Conservation (phyloP, 192 early-diverging fungal genomes). For the Dissophora ornata region DNA sequence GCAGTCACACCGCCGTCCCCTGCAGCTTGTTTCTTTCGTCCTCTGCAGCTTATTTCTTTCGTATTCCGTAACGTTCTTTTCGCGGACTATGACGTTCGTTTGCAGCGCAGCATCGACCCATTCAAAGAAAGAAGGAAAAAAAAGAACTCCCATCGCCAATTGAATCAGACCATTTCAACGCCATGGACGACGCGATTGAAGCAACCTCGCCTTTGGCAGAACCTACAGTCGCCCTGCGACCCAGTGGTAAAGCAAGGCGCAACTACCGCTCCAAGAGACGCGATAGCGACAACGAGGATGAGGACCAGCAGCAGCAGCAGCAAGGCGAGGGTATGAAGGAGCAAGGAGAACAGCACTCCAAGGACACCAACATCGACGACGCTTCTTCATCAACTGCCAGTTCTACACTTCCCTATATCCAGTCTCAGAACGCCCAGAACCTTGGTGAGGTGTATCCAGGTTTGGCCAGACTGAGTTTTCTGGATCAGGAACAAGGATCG, state of each 20-base stretch:
- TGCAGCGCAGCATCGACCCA: no score
- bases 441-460: conserved; percentile 47
- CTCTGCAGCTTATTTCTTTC: no score
- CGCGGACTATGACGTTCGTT: no score
- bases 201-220: no score
- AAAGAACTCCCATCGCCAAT: no score
- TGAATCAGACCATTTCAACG: no score
- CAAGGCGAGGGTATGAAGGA: conserved; percentile 1
- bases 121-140: no score
- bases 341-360: neutral
- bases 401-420: conserved; percentile 22
- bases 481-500: conserved; percentile 25
- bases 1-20: no score
- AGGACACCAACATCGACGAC: neutral
- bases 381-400: neutral
- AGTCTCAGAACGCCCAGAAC: conserved; percentile 47
- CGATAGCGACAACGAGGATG: conserved; percentile 6
- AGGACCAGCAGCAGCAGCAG: neutral
- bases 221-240: neutral
- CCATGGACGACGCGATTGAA: no score
- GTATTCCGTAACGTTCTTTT: no score
- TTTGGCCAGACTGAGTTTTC: conserved; percentile 36
- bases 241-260: conserved; percentile 14
- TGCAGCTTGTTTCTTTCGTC: no score
- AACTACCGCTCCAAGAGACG: conserved; percentile 30